Percentiles rank a stretch among this genome's conserved stretches.
Conservation (phyloP, 2,329 filamentous ascomycete genomes). For the Cercospora citrullina region DNA sequence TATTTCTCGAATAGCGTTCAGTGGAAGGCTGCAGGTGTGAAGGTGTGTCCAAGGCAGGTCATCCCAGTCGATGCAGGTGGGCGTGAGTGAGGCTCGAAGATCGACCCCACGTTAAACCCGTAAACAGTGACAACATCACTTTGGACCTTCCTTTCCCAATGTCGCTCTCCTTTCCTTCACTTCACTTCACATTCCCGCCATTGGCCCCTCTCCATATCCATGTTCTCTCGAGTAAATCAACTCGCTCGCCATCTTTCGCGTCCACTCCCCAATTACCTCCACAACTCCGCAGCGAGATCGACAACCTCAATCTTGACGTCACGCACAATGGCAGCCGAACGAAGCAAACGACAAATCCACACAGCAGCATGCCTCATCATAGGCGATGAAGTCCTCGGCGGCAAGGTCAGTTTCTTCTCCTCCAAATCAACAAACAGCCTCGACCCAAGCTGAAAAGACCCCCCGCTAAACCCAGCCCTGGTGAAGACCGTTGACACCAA, state of each 20-base stretch:
- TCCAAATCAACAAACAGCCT: not conserved
- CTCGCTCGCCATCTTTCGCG: constrained; percentile 70
- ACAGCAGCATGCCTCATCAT: constrained; percentile 93
- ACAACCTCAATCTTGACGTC: constrained; percentile 47
- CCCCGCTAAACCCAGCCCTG: constrained; percentile 2
- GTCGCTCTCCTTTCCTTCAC: not conserved
- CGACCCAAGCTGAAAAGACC: not conserved
- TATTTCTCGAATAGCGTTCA: not conserved
- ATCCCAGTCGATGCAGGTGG: constrained; percentile 5
- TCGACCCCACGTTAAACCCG: constrained; percentile 5
- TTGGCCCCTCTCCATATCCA: constrained; percentile 41
- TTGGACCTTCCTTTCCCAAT: not conserved
- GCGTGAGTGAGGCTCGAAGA: not conserved
- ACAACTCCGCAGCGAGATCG: constrained; percentile 35
- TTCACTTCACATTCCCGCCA: not conserved
- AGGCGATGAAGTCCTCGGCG: constrained; percentile 92
- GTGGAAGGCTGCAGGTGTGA: not conserved
- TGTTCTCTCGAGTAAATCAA: constrained; percentile 77
- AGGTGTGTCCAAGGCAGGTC: not conserved
- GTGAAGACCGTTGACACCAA: constrained; percentile 64
- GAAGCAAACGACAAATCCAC: constrained; percentile 69
- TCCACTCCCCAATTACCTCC: constrained; percentile 59
- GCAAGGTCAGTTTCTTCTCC: constrained; percentile 65
- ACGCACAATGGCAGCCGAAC: constrained; percentile 52
- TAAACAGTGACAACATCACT: constrained; percentile 4